Evolutionary conservation across 208 protist genomes (phyloP).

Genomic region (Leishmania major): DNA sequence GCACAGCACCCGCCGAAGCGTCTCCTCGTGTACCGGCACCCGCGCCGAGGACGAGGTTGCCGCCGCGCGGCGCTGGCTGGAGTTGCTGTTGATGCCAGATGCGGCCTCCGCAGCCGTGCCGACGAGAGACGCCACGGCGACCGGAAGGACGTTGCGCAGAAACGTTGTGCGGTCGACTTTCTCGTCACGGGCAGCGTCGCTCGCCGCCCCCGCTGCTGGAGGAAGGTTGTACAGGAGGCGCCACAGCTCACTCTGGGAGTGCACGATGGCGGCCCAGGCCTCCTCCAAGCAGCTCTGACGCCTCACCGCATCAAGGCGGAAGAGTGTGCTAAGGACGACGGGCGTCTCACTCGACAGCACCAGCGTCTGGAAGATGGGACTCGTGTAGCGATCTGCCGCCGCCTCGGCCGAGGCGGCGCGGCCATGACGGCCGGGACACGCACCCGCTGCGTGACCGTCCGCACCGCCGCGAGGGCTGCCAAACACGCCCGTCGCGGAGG

Average conservation of each 20-base stretch:
- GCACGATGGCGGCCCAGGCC: slow-evolving; percentile 38
- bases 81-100: not conserved
- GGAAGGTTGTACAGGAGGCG: slow-evolving; percentile 29
- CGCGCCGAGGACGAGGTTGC: not conserved
- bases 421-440: not conserved
- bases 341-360: slow-evolving; percentile 29
- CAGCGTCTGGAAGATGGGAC: slow-evolving; percentile 38
- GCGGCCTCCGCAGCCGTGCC: not conserved
- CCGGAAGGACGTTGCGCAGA: slow-evolving; percentile 20
- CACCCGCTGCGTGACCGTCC: not conserved
- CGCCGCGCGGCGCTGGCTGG: not conserved
- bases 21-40: slow-evolving; percentile 2
- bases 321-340: slow-evolving; percentile 27
- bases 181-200: slow-evolving; percentile 1
- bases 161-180: not conserved
- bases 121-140: slow-evolving; percentile 8
- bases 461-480: not conserved
- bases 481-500: not conserved
- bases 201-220: slow-evolving; percentile 11
- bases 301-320: slow-evolving; percentile 8
- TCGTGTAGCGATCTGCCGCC: slow-evolving; percentile 8
- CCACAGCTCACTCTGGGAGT: slow-evolving; percentile 27
- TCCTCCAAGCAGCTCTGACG: slow-evolving; percentile 42
- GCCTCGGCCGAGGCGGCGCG: slow-evolving; percentile 3
- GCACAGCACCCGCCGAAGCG: slow-evolving; percentile 10